Percentiles rank a stretch among this genome's conserved stretches.
Conservation (phyloP, 2,329 filamentous ascomycete species). For the Diaporthe vaccinii region DNA sequence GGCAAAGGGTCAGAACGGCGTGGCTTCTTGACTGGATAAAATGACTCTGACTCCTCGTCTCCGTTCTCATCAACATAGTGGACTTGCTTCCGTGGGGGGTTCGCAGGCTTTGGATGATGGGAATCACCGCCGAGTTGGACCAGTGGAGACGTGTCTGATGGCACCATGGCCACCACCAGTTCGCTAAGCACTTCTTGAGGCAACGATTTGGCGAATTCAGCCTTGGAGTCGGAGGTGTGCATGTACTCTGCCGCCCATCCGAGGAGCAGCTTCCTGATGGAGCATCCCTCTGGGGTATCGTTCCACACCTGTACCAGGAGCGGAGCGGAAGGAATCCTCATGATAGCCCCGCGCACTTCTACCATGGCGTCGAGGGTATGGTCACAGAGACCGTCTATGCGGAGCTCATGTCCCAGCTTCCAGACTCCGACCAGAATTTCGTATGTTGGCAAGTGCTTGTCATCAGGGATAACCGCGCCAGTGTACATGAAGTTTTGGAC, state of each 20-base stretch:
- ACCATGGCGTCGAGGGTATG: conserved; percentile 69
- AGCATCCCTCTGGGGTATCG: conserved; percentile 71
- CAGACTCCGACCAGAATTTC: conserved; percentile 68
- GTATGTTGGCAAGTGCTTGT: conserved; percentile 62
- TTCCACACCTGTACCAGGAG: conserved; percentile 73
- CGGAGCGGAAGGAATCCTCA: conserved; percentile 69
- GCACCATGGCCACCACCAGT: conserved; percentile 73
- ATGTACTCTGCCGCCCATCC: conserved; percentile 76
- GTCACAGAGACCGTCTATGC: conserved; percentile 68
- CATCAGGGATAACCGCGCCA: conserved; percentile 58
- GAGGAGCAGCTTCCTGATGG: conserved; percentile 69
- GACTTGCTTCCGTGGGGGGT: conserved; percentile 58
- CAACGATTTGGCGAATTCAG: conserved; percentile 71
- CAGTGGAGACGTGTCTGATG: conserved; percentile 58
- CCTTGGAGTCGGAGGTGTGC: conserved; percentile 66
- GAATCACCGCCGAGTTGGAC: conserved; percentile 49
- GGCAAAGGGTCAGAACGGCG: conserved; percentile 54
- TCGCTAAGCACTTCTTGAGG: conserved; percentile 74
- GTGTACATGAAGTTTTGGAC: conserved; percentile 69
- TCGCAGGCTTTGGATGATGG: conserved; percentile 41
- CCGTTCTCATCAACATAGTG: conserved; percentile 62
- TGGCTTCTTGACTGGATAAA: conserved; percentile 55
- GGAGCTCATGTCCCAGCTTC: conserved; percentile 67
- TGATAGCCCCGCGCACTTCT: conserved; percentile 66
- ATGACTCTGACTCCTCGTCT: conserved; percentile 55